Percentiles rank a stretch among this genome's conserved stretches.
Evolutionary conservation across 2,329 filamentous ascomycete genomes (phyloP).

Genomic region (Pseudogymnoascus sp.): DNA sequence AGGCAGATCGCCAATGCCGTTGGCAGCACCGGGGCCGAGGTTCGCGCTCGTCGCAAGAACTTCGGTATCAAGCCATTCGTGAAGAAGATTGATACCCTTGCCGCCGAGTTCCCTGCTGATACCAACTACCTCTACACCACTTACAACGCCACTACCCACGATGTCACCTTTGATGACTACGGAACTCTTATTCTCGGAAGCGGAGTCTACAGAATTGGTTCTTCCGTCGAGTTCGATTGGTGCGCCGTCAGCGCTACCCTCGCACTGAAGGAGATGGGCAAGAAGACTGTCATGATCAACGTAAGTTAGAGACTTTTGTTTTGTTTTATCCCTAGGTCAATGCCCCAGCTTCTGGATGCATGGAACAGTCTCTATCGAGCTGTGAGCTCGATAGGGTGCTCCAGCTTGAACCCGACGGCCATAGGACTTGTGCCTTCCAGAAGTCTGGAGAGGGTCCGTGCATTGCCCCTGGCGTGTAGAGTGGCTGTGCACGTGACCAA

Average conservation of each 20-base stretch:
- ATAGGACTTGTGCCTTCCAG: not conserved
- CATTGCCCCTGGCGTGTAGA: not conserved
- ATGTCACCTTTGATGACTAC: conserved; percentile 89
- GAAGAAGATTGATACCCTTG: conserved; percentile 96
- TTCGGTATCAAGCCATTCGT: conserved; percentile 93
- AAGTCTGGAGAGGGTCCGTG: not conserved
- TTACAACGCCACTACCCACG: conserved; percentile 91
- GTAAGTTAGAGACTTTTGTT: conserved; percentile 36
- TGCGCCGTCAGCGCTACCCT: conserved; percentile 87
- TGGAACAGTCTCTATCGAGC: conserved; percentile 6
- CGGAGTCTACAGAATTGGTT: conserved; percentile 96
- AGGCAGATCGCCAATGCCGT: conserved; percentile 87
- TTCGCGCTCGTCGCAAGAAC: conserved; percentile 74
- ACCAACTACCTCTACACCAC: conserved; percentile 98
- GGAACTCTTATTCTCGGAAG: conserved; percentile 84
- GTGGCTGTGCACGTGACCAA: not conserved
- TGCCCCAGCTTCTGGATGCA: not conserved
- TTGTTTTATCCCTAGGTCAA: conserved; percentile 11
- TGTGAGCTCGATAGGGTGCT: not conserved
- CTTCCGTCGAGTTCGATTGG: conserved; percentile 98
- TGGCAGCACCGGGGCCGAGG: conserved; percentile 79
- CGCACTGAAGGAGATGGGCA: conserved; percentile 75
- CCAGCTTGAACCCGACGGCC: not conserved
- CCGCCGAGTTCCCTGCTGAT: conserved; percentile 89
- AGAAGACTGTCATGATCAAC: conserved; percentile 99